Conservation (phyloP, 805 yeast species). For the Saturnispora kantuleensis region DNA sequence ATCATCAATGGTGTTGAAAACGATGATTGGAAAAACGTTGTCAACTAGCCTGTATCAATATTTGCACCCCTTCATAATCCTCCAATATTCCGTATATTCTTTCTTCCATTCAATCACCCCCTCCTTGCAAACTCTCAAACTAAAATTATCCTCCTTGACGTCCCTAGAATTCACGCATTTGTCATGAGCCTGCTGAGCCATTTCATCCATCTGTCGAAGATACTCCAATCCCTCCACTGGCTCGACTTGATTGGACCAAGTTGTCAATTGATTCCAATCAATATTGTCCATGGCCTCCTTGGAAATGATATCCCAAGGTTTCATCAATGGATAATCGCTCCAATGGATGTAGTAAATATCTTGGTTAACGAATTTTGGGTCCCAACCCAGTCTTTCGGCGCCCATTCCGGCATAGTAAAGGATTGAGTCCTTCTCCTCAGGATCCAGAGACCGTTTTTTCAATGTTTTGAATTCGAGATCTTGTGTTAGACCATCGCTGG, state of each 20-base stretch:
- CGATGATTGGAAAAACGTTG: slow-evolving; percentile 16
- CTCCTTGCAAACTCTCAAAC: slow-evolving; percentile 11
- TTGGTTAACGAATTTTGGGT: slow-evolving; percentile 19
- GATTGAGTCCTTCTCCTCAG: slow-evolving; percentile 5
- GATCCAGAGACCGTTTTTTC: background rate
- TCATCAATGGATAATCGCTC: slow-evolving; percentile 56
- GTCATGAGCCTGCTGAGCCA: slow-evolving; percentile 10
- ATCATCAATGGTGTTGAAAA: slow-evolving; percentile 35
- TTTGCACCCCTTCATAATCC: background rate
- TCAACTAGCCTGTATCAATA: slow-evolving; percentile 2
- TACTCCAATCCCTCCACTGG: background rate
- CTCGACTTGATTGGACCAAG: slow-evolving; percentile 2
- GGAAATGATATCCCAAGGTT: slow-evolving; percentile 46
- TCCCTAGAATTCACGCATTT: slow-evolving; percentile 5
- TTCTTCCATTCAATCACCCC: slow-evolving; percentile 12
- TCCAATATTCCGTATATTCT: slow-evolving; percentile 11
- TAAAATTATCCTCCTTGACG: slow-evolving; percentile 21
- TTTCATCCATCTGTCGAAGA: slow-evolving; percentile 7
- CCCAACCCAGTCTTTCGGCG: slow-evolving; percentile 27
- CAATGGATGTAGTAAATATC: slow-evolving; percentile 43
- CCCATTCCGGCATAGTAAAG: slow-evolving; percentile 10
- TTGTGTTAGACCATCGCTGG: slow-evolving; percentile 1
- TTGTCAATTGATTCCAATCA: background rate
- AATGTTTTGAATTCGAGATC: too few relatives aligned
- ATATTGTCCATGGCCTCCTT: slow-evolving; percentile 5